A percentile compares a stretch with the other conserved stretches of the same genome.
Conservation (phyloP, 805 yeast genomes). For the Lipomyces yamadae region DNA sequence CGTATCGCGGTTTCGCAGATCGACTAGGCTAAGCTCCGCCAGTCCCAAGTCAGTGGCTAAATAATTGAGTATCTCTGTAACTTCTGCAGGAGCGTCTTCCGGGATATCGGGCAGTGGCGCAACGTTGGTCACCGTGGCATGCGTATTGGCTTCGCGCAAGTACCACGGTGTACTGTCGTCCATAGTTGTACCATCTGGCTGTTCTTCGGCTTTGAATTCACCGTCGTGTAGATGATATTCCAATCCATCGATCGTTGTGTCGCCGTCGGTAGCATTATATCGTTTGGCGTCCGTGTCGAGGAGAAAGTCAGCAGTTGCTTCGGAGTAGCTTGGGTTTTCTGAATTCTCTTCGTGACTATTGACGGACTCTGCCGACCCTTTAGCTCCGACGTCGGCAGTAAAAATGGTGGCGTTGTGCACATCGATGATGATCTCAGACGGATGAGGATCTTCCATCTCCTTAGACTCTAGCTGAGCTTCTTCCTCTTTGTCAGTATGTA, state of each 20-base stretch:
- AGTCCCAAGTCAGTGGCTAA: conserved; percentile 69
- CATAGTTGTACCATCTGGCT: conserved; percentile 1
- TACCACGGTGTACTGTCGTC: conserved; percentile 33
- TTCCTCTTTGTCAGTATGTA: not conserved
- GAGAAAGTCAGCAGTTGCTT: not conserved
- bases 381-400: not conserved
- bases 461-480: not conserved
- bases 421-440: conserved; percentile 12
- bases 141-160: conserved; percentile 16
- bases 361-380: not conserved
- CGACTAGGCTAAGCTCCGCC: conserved; percentile 64
- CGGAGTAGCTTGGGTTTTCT: not conserved
- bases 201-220: conserved; percentile 14
- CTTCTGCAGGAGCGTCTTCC: conserved; percentile 56
- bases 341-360: not conserved
- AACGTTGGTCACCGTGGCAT: conserved; percentile 21
- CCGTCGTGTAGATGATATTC: conserved; percentile 32
- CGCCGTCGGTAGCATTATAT: conserved; percentile 14
- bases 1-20: conserved; percentile 54
- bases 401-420: conserved; percentile 10
- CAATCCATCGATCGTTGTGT: conserved; percentile 17
- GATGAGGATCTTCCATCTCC: not conserved
- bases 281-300: conserved; percentile 20
- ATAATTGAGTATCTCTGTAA: conserved; percentile 53
- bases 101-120: conserved; percentile 64